A percentile compares a stretch with the other conserved stretches of the same genome.
Conservation (phyloP, 345 rosid genomes). For the Noccaea bulbosa region DNA sequence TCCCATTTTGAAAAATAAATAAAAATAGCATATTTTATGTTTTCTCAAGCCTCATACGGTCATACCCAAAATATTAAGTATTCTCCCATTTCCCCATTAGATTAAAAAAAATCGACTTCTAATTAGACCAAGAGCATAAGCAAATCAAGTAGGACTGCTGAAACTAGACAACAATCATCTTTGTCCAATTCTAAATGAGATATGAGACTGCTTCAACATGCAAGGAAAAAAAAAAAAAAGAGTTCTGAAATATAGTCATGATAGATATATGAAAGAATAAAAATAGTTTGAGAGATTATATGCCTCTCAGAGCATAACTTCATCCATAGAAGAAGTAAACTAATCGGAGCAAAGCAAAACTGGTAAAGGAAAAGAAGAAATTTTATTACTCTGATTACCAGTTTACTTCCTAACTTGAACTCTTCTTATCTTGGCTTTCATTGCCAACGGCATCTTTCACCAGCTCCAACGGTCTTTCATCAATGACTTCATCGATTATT, state of each 20-base stretch:
- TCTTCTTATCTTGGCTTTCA: conserved; percentile 69
- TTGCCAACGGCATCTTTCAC: conserved; percentile 76
- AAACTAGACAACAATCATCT: neutral
- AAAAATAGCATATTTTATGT: too few relatives aligned
- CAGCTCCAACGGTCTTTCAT: conserved; percentile 77
- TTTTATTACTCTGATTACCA: conserved; percentile 41
- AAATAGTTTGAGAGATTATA: conserved; percentile 31
- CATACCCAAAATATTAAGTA: too few relatives aligned
- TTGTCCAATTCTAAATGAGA: conserved; percentile 4
- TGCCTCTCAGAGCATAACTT: conserved; percentile 26
- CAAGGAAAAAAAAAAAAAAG: conserved; percentile 14
- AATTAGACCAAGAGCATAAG: neutral
- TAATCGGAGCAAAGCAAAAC: conserved; percentile 32
- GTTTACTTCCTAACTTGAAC: conserved; percentile 52
- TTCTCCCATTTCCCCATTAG: too few relatives aligned
- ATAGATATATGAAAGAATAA: conserved; percentile 23
- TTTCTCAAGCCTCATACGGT: too few relatives aligned
- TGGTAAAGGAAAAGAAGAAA: conserved; percentile 20
- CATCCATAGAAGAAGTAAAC: conserved; percentile 17
- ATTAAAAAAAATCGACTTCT: too few relatives aligned
- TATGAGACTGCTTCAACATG: conserved; percentile 9
- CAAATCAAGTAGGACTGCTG: neutral
- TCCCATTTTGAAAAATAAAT: too few relatives aligned
- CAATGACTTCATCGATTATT: conserved; percentile 93
- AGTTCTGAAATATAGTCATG: conserved; percentile 24